These are phyloP conservation scores for Capronia coronata DNA, from an alignment of 2,329 filamentous ascomycete species.

Conservation along the genomic window DNA sequence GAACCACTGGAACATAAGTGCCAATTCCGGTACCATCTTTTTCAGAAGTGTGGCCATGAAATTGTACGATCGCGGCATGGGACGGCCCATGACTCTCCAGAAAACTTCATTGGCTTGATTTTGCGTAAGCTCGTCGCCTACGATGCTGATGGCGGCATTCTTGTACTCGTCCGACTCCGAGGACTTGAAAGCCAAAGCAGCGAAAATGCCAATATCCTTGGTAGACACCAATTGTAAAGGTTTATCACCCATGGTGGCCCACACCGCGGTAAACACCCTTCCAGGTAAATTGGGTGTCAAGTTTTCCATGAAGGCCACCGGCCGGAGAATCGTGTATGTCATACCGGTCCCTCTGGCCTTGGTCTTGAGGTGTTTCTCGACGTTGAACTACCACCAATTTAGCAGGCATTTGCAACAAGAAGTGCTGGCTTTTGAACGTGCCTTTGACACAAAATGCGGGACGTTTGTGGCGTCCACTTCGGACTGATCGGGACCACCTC, in stretches of 20 bases:
- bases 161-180: slow-evolving; percentile 38
- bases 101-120: slow-evolving; percentile 43
- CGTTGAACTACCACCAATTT: slow-evolving; percentile 37
- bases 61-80: slow-evolving; percentile 35
- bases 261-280: slow-evolving; percentile 45
- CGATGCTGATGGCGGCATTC: slow-evolving; percentile 43
- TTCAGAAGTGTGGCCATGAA: slow-evolving; percentile 21
- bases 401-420: neutral
- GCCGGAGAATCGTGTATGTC: slow-evolving; percentile 57
- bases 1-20: slow-evolving; percentile 49
- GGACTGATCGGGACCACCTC: slow-evolving; percentile 50
- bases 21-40: slow-evolving; percentile 34
- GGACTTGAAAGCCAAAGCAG: slow-evolving; percentile 44
- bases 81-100: slow-evolving; percentile 41
- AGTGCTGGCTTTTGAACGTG: neutral
- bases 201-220: slow-evolving; percentile 49
- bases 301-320: slow-evolving; percentile 58
- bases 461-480: slow-evolving; percentile 50
- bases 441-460: slow-evolving; percentile 57
- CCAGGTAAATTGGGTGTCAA: slow-evolving; percentile 43
- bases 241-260: slow-evolving; percentile 39
- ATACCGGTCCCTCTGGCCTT: slow-evolving; percentile 42
- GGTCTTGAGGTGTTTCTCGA: slow-evolving; percentile 56
- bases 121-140: slow-evolving; percentile 48
- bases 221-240: slow-evolving; percentile 40